Base-by-base conservation (phyloP, 2,329 filamentous ascomycete species). In the Aspergillus felis region DNA sequence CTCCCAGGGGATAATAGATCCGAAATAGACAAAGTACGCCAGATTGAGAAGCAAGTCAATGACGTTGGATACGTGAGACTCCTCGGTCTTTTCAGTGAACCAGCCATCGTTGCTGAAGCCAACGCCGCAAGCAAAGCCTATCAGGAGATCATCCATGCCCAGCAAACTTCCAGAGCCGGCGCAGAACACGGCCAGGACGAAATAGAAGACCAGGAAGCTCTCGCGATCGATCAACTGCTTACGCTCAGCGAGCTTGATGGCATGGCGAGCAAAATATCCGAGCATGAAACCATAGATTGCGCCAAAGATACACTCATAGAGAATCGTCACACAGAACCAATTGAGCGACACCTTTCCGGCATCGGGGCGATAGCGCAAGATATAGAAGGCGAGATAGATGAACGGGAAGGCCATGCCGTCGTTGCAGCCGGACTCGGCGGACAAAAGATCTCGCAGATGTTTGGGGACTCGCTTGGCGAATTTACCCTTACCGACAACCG, bases 381-480 rank as follows among this genome's bases (percentile, higher is more conserved):
- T 84, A 74, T 97, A 97, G 29, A 97, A 80, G 1, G 90, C 88
- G 29, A 99, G 82, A 72, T 99, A 99, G 68, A 99, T 85, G 74
- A 99, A 99, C 0, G 94, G 94, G 71, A 99, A 99, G 1, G 94
- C 94, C 94, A 99, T 99, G 76, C 94, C 94, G 74, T 99, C 94
- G 82, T 99, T 99, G 78, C 94, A 99, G 29, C 94, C 94, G 7
- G 94, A 99, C 77, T 99, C 94, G 56, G 92, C 92, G 4, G 94
- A 99, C 12, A 99, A 81, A 53, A 99, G 73, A 77, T 99, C 94
- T 81, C 94, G 85, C 78, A 99, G 79, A 86, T 99, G 94, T 80
- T 97, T 97, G 24, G 94, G 94, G 4, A 99, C 92, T 61, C 94
- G 87, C 78, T 96, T 96, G 38, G 94, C 93, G 69, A 99, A 99